phyloP scores from a whole-genome alignment of 1,139 yeast genomes.

The Blastobotrys proliferans region DNA sequence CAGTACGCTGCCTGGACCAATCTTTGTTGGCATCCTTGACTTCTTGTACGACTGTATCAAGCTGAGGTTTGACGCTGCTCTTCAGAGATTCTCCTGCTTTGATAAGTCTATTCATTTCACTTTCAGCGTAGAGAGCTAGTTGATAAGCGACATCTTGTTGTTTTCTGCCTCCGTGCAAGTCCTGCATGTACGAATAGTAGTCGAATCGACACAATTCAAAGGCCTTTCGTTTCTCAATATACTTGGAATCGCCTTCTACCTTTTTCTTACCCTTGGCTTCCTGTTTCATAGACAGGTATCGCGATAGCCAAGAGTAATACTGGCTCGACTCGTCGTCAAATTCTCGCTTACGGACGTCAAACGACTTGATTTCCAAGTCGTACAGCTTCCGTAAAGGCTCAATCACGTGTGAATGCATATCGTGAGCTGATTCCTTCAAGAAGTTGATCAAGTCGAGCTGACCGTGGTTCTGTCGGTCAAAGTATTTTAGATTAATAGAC shows the following conservation, averaged over 20 bases:
- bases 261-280: constrained; percentile 38
- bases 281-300: constrained; percentile 63
- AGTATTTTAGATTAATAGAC: constrained; percentile 33
- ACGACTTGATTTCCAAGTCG: constrained; percentile 41
- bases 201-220: constrained; percentile 72
- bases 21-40: constrained; percentile 36
- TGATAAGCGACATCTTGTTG: constrained; percentile 40
- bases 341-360: constrained; percentile 45
- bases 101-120: constrained; percentile 30
- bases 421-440: constrained; percentile 23
- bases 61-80: constrained; percentile 29
- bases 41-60: constrained; percentile 34
- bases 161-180: constrained; percentile 50
- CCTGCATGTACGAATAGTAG: constrained; percentile 61
- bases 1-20: constrained; percentile 41
- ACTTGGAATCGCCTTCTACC: constrained; percentile 53
- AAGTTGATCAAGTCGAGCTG: constrained; percentile 24
- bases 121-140: constrained; percentile 37
- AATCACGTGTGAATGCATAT: constrained; percentile 34
- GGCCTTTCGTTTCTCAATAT: constrained; percentile 51
- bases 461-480: constrained; percentile 22
- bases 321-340: constrained; percentile 73
- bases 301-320: constrained; percentile 69
- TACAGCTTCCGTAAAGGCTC: constrained; percentile 40
- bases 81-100: constrained; percentile 25